phyloP scores from a whole-genome alignment of 2,329 filamentous ascomycete species.

The Plectosphaerella plurivora region DNA sequence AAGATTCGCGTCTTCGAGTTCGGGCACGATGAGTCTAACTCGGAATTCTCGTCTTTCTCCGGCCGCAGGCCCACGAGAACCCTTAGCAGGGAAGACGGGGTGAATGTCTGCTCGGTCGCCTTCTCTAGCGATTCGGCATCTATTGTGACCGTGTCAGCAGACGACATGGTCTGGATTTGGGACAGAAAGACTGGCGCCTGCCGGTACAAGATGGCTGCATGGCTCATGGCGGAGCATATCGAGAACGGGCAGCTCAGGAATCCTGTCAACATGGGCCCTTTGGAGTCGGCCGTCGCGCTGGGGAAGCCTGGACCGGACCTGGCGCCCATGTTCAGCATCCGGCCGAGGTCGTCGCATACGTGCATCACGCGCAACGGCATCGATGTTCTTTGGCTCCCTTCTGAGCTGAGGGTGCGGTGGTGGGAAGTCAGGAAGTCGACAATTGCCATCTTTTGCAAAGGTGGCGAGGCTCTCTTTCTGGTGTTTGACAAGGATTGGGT shows the following conservation, averaged over 20 bases:
- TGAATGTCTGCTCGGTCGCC: background rate
- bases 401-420: background rate
- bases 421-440: background rate
- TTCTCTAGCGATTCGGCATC: background rate
- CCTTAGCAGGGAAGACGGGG: background rate
- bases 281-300: background rate
- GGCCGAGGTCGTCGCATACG: background rate
- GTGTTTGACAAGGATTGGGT: background rate
- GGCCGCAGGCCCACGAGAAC: background rate
- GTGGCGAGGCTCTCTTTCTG: background rate
- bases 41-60: too few relatives aligned
- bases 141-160: background rate
- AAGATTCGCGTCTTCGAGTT: background rate
- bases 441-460: background rate
- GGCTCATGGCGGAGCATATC: background rate
- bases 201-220: background rate
- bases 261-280: background rate
- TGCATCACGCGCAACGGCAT: background rate
- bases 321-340: background rate
- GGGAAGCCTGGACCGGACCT: background rate
- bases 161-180: background rate
- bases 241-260: background rate
- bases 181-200: background rate
- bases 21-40: background rate
- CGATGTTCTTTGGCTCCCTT: background rate